These are phyloP conservation scores for Kondoa subrosea DNA, from an alignment of 768 basidiomycete species.

Conservation along the genomic window DNA sequence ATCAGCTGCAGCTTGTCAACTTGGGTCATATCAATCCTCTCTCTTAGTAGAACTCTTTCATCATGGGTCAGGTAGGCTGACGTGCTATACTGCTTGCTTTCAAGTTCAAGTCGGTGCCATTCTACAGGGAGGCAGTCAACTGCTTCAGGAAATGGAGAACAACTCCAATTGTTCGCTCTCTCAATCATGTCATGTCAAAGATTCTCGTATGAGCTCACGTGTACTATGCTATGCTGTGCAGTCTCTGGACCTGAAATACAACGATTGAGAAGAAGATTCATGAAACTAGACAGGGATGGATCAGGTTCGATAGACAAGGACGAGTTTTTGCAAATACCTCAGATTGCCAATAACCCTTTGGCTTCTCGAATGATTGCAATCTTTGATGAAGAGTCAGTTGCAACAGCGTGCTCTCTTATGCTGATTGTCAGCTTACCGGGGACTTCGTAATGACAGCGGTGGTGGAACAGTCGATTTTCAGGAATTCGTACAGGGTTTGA, in stretches of 20 bases:
- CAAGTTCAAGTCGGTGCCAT: too few relatives aligned
- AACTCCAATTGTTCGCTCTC: constrained; percentile 70
- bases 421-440: not conserved
- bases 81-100: too few relatives aligned
- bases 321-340: constrained; percentile 96
- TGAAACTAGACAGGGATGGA: constrained; percentile 98
- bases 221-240: constrained; percentile 29
- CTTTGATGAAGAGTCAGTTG: constrained; percentile 93
- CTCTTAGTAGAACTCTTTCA: too few relatives aligned
- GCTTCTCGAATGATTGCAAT: constrained; percentile 98
- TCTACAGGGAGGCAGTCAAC: not conserved
- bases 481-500: constrained; percentile 93
- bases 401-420: not conserved
- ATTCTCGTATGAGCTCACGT: not conserved
- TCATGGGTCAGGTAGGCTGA: too few relatives aligned
- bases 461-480: constrained; percentile 98
- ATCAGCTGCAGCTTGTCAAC: too few relatives aligned
- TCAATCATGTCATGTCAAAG: not conserved
- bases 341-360: constrained; percentile 93
- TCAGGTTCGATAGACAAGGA: constrained; percentile 96
- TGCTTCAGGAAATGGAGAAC: constrained; percentile 95
- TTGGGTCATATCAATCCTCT: too few relatives aligned
- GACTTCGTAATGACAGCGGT: constrained; percentile 56
- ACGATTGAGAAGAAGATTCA: constrained; percentile 92
- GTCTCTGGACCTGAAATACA: constrained; percentile 91